Evolutionary conservation across 1,139 yeast genomes (phyloP), one percentile per base, ranked within the genome.

Genomic region (Hyphopichia wangnamkhiaoensis): DNA sequence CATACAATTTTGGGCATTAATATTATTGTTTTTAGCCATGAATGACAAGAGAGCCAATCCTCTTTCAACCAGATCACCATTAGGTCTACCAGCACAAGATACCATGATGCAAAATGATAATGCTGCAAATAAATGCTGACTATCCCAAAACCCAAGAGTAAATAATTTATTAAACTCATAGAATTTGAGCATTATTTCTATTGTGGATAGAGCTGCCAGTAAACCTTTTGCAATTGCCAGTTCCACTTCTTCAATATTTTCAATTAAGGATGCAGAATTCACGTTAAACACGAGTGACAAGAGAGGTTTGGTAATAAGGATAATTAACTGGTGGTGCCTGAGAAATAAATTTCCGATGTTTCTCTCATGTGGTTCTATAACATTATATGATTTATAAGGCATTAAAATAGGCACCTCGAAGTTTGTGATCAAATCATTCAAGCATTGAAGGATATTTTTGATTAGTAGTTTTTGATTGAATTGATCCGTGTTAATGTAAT

Each of bases 141-240:
- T 65, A 51, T 77, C 81, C 76, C 79, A 76, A 50, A 71, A 76
- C 10, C 80, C 82, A 41, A 70, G 63, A 14, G 65, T 57, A 29
- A 75, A 74, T 19, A 75, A 52, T 45, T 66, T 52, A 8, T 66
- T 59, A 40, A 60, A 52, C 31, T 59, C 59, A 34, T 62, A 67
- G 35, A 76, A 56, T 37, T 64, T 63, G 18, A 59, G 45, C 1
- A 75, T 44, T 14, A 74, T 58, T 39, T 68, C 69, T 27, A 76
- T 63, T 10, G 71, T 68, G 12, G 70, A 56, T 37, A 64, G 56
- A 1, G 80, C 69, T 0, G 74, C 63, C 21, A 59, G 53, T 9
- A 74, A 57, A 24, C 77, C 68, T 42, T 63, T 66, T 23, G 65
- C 57, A 17, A 71, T 61, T 1, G 73, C 68, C 21, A 54, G 53